Evolutionary conservation across 306 rosid genomes (phyloP), one percentile per base, ranked within the genome.

Genomic region (Glycine soja): DNA sequence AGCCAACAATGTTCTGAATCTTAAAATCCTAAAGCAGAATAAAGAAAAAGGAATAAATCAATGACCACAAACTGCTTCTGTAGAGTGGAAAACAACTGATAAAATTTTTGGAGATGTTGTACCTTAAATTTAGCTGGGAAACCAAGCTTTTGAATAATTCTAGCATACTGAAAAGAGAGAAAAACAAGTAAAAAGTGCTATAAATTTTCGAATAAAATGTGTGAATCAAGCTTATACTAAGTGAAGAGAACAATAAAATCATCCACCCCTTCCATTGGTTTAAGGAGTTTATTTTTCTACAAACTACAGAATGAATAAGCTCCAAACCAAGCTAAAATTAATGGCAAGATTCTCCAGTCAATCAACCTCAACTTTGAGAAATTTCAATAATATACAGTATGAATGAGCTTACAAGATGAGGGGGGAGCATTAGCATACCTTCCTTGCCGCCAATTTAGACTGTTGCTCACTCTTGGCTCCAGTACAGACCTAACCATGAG

Each of bases 391-490:
- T 65, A 57, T 50, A 50, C 18, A 15, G n/a, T 11, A 42, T 42
- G 46, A 42, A 6, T 42, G 43, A 42, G 46, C 46, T 42, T 42
- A 6, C 43, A 40, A 40, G 6, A 40, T 40, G 46, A 7, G 2
- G 46, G 9, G 46, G 43, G 9, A 40, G 45, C 0, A 6, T 6
- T 42, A 42, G 46, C 62, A 36, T 86, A 94, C 98, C 98, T 92
- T 94, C 64, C 97, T 89, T 86, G 98, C 98, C 2, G 97, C 97
- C 85, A 94, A 87, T 90, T 89, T 94, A 1, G 98, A 94, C 74
- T 94, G 98, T 10, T 81, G 83, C 87, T 94, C 98, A 81, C 98
- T 92, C 88, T 91, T 94, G 34, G 98, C 97, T 76, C 98, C 97
- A 15, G 93, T 91, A 81, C 98, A 94, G 48, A 94, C 97, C 97